Evolutionary conservation across 176 grass and related monocot genomes (phyloP), one percentile per base, ranked within the genome.

Genomic region (Secale cereale): DNA sequence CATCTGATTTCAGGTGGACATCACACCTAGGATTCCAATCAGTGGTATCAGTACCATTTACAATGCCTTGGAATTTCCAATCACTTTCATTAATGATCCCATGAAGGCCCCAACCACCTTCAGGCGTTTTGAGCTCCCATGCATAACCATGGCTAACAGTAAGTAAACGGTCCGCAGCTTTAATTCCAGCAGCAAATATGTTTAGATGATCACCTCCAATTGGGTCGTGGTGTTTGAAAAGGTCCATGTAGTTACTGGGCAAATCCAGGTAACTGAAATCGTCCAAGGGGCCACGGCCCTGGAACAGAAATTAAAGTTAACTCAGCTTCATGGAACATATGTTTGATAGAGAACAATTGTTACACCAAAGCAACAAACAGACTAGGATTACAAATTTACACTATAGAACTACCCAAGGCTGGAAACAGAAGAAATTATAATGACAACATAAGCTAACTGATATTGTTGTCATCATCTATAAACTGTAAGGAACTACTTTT

Each of bases 61-160:
- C 97, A 82, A 95, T 98, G 43, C 93, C 93, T 32, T 89, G 74
- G 59, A 98, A 94, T 92, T 95, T 98, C 93, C 93, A 94, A 40
- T 92, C 78, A 41, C 48, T 92, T 67, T 94, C 97, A 69, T 81
- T 91, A 43, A 98, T 92, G 65, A 96, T 91, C 29, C 61, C 83
- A 77, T 98, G 93, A 86, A 98, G 86, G 20, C 93, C 97, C 97
- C 97, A 95, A 36, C 93, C 91, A 22, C 93, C 93, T 89, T 98
- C 93, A 67, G 91, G 62, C 80, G 93, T 95, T 95, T 94, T 98
- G 61, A 98, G 62, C 75, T 94, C 97, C 93, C 93, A 89, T 60
- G 97, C 83, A 90, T 98, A 98, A 76, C 93, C 97, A 86, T 91
- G 89, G 66, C 97, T 98, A 77, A 99, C 93, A 64, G 93, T 96